These are phyloP conservation scores for Sporothrix pallida DNA, from an alignment of 2,329 filamentous ascomycete species.

Conservation along the genomic window DNA sequence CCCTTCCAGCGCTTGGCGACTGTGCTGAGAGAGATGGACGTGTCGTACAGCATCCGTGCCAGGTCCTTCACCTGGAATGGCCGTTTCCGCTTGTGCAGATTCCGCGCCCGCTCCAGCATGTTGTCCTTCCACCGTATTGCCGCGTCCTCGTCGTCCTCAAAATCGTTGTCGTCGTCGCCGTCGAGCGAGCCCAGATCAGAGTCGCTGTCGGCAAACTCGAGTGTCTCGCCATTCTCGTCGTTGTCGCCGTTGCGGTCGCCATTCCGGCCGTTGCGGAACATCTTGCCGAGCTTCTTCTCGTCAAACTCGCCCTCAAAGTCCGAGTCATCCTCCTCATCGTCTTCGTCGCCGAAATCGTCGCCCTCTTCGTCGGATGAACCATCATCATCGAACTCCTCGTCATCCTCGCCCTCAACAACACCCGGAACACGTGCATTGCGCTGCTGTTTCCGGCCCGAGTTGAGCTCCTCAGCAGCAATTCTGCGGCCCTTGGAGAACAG, in stretches of 20 bases:
- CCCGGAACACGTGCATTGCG: slow-evolving; percentile 64
- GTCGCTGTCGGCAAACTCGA: slow-evolving; percentile 95
- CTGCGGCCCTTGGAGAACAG: slow-evolving; percentile 81
- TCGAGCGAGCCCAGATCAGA: slow-evolving; percentile 93
- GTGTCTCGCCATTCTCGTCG: slow-evolving; percentile 75
- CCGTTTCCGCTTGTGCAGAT: slow-evolving; percentile 70
- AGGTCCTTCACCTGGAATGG: slow-evolving; percentile 82
- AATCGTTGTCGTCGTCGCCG: slow-evolving; percentile 58
- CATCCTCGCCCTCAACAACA: slow-evolving; percentile 64
- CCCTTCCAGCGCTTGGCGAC: slow-evolving; percentile 83
- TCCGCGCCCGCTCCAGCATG: slow-evolving; percentile 74
- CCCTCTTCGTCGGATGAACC: slow-evolving; percentile 61
- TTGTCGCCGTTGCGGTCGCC: slow-evolving; percentile 58
- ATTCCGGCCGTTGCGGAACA: slow-evolving; percentile 58
- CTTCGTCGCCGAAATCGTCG: slow-evolving; percentile 54
- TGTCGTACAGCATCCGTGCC: slow-evolving; percentile 87
- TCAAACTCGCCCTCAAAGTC: slow-evolving; percentile 60
- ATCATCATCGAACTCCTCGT: slow-evolving; percentile 52
- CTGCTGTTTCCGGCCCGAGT: slow-evolving; percentile 66
- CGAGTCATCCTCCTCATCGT: slow-evolving; percentile 59
- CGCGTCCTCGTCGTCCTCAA: slow-evolving; percentile 64
- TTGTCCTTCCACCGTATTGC: slow-evolving; percentile 87
- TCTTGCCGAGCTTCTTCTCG: slow-evolving; percentile 64
- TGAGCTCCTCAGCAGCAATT: slow-evolving; percentile 65
- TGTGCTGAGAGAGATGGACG: slow-evolving; percentile 73